Evolutionary conservation across 208 protist genomes (phyloP), one percentile per base, ranked within the genome.

Genomic region (Zelonia costaricensis): DNA sequence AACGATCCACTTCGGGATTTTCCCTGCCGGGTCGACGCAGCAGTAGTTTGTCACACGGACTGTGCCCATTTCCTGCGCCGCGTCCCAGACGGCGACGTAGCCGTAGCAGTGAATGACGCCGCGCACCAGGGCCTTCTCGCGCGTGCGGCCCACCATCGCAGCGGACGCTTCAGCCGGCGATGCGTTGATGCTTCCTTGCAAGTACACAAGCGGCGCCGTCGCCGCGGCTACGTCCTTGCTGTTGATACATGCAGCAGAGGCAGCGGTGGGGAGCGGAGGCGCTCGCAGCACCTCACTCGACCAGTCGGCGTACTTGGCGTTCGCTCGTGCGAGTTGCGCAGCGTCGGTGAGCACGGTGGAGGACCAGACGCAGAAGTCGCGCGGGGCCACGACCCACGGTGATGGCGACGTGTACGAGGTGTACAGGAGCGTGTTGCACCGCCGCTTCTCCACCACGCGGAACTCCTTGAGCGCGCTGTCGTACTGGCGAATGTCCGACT

Each of bases 11-110:
- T 73, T 74, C 20, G 79, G 74, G n/a, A 85, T 52, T n/a, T 48
- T 59, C 18, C 79, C 79, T 40, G 58, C 67, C 22, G 79, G 66
- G 30, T 85, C 75, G 0, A 82, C 79, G 38, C 79, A 85, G 67
- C 64, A 75, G 36, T 72, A 74, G 58, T 82, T 78, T 0, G 28
- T 64, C 22, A 84, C 74, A 16, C 51, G 43, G 22, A 62, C 27
- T 49, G 8, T 23, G 13, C 28, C 33, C 1, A 3, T 15, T n/a
- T 22, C 7, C 7, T 2, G 4, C 9, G 31, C 16, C n/a, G 27
- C 25, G 49, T 60, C 36, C 4, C 22, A 9, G 45, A 60, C 49
- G 2, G 66, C 74, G 12, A 79, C 54, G 55, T 82, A 85, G 38
- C 74, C 79, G 44, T 76, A 85, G 15, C 76, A 59, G 52, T 80